Evolutionary conservation across 306 rosid species (phyloP), one percentile per base, ranked within the genome.

Genomic region (Castanea mollissima): DNA sequence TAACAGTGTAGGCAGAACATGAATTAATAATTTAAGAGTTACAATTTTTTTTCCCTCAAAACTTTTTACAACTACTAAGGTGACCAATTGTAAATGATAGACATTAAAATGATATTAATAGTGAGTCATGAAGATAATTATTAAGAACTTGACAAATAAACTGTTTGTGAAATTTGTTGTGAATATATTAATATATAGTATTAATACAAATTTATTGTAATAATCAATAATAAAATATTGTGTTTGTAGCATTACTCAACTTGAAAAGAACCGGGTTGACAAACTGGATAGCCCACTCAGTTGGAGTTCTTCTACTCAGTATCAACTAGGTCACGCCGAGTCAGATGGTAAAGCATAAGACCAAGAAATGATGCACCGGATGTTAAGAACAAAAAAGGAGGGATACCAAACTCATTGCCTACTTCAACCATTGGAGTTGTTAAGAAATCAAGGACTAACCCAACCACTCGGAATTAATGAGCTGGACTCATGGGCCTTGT

Each of bases 321-420:
- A 29, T 69, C 34, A 21, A 73, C 21, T 27, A 16, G 65, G 18
- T 74, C 81, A 46, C 10, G 52, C 29, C 78, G 60, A 68, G 34
- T 12, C 0, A 84, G 82, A 0, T 85, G 44, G 59, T 86, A 87
- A 41, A 88, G 82, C 72, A 41, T 7, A 62, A 88, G 85, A 52
- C 88, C 74, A 44, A 88, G 81, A 75, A 88, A 90, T 35, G 85
- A 73, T 58, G 92, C 90, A 23, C 90, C 86, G 2, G 92, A 86
- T 0, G 91, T 69, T 72, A 71, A 88, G 75, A 60, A 86, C 19
- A 90, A 85, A 86, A 85, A 90, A 29, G 9, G 41, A 63, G 89
- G 87, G 78, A 88, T 4, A 25, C 73, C 68, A 64, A 90, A 79
- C 56, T 88, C 94, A 20, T 75, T 21, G 10, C 92, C 92, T 21